Base-by-base conservation (phyloP, 2,329 filamentous ascomycete species). In the Nothophaeocryptopus gaeumannii region DNA sequence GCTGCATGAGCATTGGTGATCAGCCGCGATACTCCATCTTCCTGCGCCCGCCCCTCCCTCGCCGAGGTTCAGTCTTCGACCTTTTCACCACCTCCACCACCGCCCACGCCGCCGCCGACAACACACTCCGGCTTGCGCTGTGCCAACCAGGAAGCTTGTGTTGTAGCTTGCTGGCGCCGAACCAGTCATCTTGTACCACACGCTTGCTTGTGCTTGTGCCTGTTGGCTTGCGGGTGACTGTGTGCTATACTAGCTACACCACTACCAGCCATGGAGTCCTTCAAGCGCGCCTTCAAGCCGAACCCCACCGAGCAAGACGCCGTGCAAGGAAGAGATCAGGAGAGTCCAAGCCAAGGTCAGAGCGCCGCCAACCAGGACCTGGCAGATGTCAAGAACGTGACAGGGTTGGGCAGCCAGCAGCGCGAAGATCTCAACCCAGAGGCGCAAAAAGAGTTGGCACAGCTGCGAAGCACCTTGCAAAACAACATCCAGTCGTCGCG, bases 401-500 rank as follows among this genome's bases (percentile, higher is more conserved):
- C 51, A 42, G 51, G 39, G 13, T 36, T 47, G 8, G 38, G 38
- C 39, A 39, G 43, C 33, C 48, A 47, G 11, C 51, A 53, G 32
- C 53, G 52, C 14, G 49, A 55, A 42, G 49, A 59, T 45, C 58
- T 73, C 53, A 65, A 63, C 45, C 67, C 66, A 9, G 74, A 79
- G 5, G 56, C 54, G 31, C 56, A 59, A 41, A 54, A 55, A 54
- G 57, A 91, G 64, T 75, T 95, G 49, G 81, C 80, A 58, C 83
- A 83, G 52, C 74, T 96, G 54, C 84, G 87, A 43, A 81, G 83
- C 60, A 84, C 82, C 16, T 75, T 95, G 20, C 86, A 89, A 58
- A 82, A 83, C 55, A 83, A 85, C 61, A 78, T 96, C 54, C 91
- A 96, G 72, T 86, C 91, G 62, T 80, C 83, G 50, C 83, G 91